phyloP scores from a whole-genome alignment of 371 early-diverging fungal species.

The Mucor piriformis region DNA sequence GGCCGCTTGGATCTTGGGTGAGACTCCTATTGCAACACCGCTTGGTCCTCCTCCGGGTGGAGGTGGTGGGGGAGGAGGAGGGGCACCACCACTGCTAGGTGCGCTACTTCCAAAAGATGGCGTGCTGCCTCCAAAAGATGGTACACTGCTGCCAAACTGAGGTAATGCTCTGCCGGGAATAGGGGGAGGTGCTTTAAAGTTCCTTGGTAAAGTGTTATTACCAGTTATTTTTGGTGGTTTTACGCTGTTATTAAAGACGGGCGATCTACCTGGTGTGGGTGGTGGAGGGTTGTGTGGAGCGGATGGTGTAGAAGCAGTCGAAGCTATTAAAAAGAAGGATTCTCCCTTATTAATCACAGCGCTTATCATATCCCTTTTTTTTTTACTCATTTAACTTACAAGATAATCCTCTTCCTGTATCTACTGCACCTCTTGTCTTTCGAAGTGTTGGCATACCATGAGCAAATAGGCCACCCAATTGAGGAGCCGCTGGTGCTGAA shows the following conservation, averaged over 20 bases:
- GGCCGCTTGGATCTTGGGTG: constrained; percentile 28
- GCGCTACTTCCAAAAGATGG: constrained; percentile 14
- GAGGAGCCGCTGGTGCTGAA: constrained; percentile 32
- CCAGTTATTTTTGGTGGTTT: constrained; percentile 13
- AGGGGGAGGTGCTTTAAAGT: constrained; percentile 47
- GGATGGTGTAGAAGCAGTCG: constrained; percentile 16
- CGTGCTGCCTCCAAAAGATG: no score
- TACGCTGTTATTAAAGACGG: constrained; percentile 6
- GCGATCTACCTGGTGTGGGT: constrained; percentile 12
- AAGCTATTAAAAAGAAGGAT: background rate
- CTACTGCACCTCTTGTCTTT: constrained; percentile 50
- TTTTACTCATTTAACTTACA: constrained; percentile 1
- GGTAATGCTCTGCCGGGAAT: constrained; percentile 35
- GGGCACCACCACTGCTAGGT: constrained; percentile 9
- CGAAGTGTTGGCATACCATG: constrained; percentile 69
- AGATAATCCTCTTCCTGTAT: constrained; percentile 35
- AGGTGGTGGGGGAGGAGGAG: constrained; percentile 27
- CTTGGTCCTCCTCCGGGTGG: constrained; percentile 6
- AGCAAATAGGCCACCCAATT: constrained; percentile 67
- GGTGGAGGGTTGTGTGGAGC: constrained; percentile 24
- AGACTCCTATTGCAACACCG: constrained; percentile 15
- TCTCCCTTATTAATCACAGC: no score
- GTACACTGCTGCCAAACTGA: constrained; percentile 28
- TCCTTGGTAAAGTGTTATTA: constrained; percentile 37
- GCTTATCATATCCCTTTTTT: no score